Conservation (phyloP, 495 filamentous ascomycete species). For the Hypoxylon lenormandii region DNA sequence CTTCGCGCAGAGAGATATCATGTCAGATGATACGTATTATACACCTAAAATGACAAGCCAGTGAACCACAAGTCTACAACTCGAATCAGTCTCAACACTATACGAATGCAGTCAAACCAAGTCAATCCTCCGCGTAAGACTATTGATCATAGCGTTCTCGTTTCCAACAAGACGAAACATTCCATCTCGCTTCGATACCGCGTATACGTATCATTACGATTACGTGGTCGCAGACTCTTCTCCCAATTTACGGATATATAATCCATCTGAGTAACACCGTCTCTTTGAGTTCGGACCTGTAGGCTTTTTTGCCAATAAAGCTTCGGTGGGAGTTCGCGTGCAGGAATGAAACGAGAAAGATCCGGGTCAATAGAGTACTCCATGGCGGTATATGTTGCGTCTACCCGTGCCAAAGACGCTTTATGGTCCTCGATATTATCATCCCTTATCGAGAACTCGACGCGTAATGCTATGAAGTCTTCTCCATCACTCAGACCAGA, state of each 20-base stretch:
- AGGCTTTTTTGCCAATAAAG: not conserved
- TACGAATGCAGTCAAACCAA: not conserved
- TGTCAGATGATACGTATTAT: constrained; percentile 20
- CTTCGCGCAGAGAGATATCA: constrained; percentile 1
- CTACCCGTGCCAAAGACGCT: not conserved
- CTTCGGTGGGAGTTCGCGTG: not conserved
- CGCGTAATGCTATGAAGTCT: not conserved
- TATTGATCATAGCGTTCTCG: no score
- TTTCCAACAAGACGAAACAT: no score
- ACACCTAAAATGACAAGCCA: constrained; percentile 38
- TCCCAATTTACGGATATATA: not conserved
- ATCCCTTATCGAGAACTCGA: not conserved
- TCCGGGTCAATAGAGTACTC: not conserved
- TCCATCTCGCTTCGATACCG: no score
- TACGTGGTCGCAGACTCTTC: no score
- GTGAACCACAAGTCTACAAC: constrained; percentile 11
- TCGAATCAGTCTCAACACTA: not conserved
- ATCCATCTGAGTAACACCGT: not conserved
- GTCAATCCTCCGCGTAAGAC: no score
- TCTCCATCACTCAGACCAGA: not conserved
- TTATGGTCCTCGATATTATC: not conserved
- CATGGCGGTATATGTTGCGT: not conserved
- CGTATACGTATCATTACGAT: not conserved
- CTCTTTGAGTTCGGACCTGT: not conserved
- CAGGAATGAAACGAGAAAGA: not conserved